These are phyloP conservation scores for Apiotrichum gracile DNA, from an alignment of 1,284 basidiomycete species.

Conservation along the genomic window DNA sequence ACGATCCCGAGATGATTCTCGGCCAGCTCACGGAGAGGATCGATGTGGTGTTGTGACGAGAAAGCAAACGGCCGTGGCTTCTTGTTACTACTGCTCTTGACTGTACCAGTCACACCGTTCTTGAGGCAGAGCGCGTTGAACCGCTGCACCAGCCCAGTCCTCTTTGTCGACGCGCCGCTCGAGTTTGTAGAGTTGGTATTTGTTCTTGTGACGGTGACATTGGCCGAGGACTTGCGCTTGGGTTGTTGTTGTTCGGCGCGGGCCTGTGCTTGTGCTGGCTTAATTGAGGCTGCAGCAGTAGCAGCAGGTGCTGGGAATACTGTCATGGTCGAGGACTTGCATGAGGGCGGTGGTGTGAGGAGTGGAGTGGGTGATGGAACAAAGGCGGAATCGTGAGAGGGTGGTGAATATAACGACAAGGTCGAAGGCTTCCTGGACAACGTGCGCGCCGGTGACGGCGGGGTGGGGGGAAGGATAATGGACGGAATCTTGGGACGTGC, in stretches of 20 bases:
- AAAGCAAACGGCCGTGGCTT: no score
- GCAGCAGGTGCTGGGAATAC: not conserved
- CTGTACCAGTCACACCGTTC: not conserved
- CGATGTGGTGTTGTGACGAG: not conserved
- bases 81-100: not conserved
- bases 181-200: not conserved
- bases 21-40: not conserved
- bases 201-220: not conserved
- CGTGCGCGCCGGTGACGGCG: no score
- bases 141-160: not conserved
- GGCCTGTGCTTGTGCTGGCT: not conserved
- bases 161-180: no score
- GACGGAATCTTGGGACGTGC: no score
- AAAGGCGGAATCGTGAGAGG: no score
- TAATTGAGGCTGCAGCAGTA: not conserved
- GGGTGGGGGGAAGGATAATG: no score
- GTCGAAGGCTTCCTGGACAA: no score
- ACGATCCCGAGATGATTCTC: not conserved
- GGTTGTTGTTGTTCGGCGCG: not conserved
- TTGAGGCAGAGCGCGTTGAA: slow-evolving; percentile 1
- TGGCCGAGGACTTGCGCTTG: not conserved
- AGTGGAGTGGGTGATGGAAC: not conserved
- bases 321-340: not conserved
- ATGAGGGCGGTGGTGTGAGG: not conserved
- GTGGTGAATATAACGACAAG: no score